Evolutionary conservation across 768 basidiomycete genomes (phyloP), one percentile per base, ranked within the genome.

Genomic region (Steccherinum ochraceum): DNA sequence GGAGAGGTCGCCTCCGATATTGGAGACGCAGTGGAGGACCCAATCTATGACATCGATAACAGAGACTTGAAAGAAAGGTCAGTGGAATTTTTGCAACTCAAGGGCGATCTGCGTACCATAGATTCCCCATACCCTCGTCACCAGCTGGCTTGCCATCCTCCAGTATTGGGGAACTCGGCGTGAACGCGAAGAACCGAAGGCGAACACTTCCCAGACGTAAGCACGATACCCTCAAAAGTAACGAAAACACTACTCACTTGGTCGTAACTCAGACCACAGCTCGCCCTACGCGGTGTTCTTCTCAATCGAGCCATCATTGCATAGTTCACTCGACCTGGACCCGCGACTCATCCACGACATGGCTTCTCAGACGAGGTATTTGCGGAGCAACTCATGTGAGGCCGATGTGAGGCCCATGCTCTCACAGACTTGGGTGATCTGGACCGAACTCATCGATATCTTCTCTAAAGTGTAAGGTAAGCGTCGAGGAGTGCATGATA

Each of bases 281-380:
- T 79, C 87, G 23, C 73, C 75, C 20, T 76, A 63, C 40, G 71
- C 61, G 24, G 87, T 70, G 64, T 86, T 84, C 60, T 82, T 81
- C 20, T 90, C 87, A 18, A 90, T 68, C 18, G 79, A 70, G 40
- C 84, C 88, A 12, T 80, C 84, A 55, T 90, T 88, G 57, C 81
- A 88, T 5, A 86, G 68, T 86, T 88, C 89, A 61, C 78, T 78
- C 2, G 85, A 85, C 4, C 88, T 87, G 51, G 79, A 81, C n/a
- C 88, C 88, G 58, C 78, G 72, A 60, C 85, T 79, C 16, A 90
- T 71, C 88, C 87, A 90, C 42, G 89, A 64, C 87, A 90, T 88
- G 56, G 54, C n/a, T n/a, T n/a, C 40, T 70, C 74, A 35, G 84
- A 58, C 3, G 65, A 71, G 18, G 81, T 69, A 13, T 77, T 78